Evolutionary conservation across 2,329 filamentous ascomycete genomes (phyloP).

Genomic region (Delphinella strobiligena): DNA sequence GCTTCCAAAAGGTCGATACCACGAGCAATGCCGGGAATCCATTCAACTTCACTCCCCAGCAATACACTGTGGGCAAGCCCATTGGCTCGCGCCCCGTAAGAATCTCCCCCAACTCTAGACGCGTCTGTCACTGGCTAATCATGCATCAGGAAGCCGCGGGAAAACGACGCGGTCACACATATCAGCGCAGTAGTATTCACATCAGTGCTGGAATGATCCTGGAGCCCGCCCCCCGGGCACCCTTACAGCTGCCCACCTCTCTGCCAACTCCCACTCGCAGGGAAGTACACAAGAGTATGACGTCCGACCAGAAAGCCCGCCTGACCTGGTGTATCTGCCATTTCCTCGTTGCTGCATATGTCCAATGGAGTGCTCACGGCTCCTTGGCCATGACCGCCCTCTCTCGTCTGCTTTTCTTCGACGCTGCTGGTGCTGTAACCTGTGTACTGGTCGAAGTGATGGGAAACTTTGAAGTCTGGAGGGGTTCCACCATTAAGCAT

Average conservation of each 20-base stretch:
- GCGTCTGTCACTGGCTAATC: conserved; percentile 5
- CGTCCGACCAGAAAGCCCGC: conserved; percentile 68
- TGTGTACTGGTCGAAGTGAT: conserved; percentile 89
- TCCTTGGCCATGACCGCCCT: conserved; percentile 85
- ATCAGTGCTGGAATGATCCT: conserved; percentile 30
- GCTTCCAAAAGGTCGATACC: conserved; percentile 16
- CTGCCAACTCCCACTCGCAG: conserved; percentile 80
- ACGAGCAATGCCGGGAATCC: conserved; percentile 44
- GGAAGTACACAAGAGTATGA: conserved; percentile 86
- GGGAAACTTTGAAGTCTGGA: conserved; percentile 96
- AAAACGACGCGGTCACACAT: conserved; percentile 87
- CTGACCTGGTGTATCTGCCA: conserved; percentile 87
- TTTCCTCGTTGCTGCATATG: conserved; percentile 67
- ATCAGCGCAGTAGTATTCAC: conserved; percentile 96
- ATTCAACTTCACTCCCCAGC: conserved; percentile 81
- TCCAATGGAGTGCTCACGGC: conserved; percentile 74
- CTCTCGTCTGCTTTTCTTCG: conserved; percentile 88
- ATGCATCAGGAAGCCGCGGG: conserved; percentile 62
- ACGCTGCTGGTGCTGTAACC: conserved; percentile 80
- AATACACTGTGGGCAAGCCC: conserved; percentile 27
- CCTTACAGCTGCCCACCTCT: conserved; percentile 79
- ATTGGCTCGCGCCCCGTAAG: conserved; percentile 51
- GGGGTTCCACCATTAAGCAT: conserved; percentile 79
- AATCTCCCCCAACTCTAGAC: conserved; percentile 15
- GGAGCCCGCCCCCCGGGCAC: conserved; percentile 73